phyloP scores from a whole-genome alignment of 345 rosid species.

The Brassica rapa region DNA sequence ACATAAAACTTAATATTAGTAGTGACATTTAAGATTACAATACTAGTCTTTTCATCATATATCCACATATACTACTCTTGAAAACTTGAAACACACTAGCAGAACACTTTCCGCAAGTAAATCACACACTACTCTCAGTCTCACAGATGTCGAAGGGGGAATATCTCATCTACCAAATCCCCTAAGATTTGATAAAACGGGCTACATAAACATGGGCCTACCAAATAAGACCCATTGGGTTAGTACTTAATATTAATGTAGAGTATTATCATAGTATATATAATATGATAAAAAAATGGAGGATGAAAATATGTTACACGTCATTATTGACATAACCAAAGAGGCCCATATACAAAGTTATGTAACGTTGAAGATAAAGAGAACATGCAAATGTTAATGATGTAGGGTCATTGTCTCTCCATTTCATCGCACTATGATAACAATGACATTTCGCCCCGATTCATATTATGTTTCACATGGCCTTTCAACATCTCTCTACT shows the following conservation, averaged over 20 bases:
- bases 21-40: not conserved
- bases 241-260: not conserved
- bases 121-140: not conserved
- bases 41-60: not conserved
- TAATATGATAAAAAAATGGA: not conserved
- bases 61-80: not conserved
- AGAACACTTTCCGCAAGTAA: not conserved
- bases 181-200: not conserved
- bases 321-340: conserved; percentile 31
- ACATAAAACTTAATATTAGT: not conserved
- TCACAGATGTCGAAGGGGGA: not conserved
- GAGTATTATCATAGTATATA: not conserved
- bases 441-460: conserved; percentile 24
- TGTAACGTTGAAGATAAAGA: conserved; percentile 25
- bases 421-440: conserved; percentile 18
- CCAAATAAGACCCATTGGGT: conserved; percentile 13
- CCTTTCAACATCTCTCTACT: conserved; percentile 36
- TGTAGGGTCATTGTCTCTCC: conserved; percentile 41
- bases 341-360: conserved; percentile 4
- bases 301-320: conserved; percentile 6
- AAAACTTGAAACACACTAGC: not conserved
- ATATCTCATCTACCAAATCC: not conserved
- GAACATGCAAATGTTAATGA: conserved; percentile 18
- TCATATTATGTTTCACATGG: conserved; percentile 36
- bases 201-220: not conserved